These are phyloP conservation scores for Phaffomyces antillensis DNA, from an alignment of 805 yeast species.

Conservation along the genomic window DNA sequence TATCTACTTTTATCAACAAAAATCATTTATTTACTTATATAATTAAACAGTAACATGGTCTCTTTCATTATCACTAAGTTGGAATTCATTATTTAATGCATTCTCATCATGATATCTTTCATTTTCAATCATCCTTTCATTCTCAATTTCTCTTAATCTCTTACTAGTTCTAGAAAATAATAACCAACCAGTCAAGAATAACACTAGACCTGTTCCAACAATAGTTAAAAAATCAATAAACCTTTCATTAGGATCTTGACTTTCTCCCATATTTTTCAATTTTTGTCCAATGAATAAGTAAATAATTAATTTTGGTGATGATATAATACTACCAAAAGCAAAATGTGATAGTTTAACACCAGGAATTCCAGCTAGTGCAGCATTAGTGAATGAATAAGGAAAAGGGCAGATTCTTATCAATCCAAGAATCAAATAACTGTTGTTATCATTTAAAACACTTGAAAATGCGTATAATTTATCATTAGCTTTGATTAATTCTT, in stretches of 20 bases:
- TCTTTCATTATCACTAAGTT: not conserved
- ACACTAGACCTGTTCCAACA: slow-evolving; percentile 44
- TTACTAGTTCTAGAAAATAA: slow-evolving; percentile 49
- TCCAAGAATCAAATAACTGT: slow-evolving; percentile 58
- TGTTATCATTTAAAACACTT: slow-evolving; percentile 63
- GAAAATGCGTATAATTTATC: slow-evolving; percentile 67
- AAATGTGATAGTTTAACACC: slow-evolving; percentile 58
- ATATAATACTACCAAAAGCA: slow-evolving; percentile 59
- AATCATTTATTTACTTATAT: not conserved
- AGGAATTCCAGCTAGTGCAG: slow-evolving; percentile 86
- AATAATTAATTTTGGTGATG: slow-evolving; percentile 78
- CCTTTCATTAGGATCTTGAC: slow-evolving; percentile 42
- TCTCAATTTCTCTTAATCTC: slow-evolving; percentile 27
- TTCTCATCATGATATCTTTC: not conserved
- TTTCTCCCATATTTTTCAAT: slow-evolving; percentile 59
- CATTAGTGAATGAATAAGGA: slow-evolving; percentile 88
- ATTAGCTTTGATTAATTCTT: slow-evolving; percentile 50
- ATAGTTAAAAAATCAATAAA: slow-evolving; percentile 60
- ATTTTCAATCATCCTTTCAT: slow-evolving; percentile 11
- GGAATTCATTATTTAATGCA: not conserved
- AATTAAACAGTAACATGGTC: not conserved
- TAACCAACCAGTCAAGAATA: slow-evolving; percentile 56
- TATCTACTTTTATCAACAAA: not conserved
- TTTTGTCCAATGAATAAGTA: slow-evolving; percentile 75
- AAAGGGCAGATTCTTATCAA: slow-evolving; percentile 82